A percentile compares a stretch with the other conserved stretches of the same genome.
These are phyloP conservation scores for Nepenthes alata DNA, from an alignment of 179 eudicot genomes.

Conservation along the genomic window DNA sequence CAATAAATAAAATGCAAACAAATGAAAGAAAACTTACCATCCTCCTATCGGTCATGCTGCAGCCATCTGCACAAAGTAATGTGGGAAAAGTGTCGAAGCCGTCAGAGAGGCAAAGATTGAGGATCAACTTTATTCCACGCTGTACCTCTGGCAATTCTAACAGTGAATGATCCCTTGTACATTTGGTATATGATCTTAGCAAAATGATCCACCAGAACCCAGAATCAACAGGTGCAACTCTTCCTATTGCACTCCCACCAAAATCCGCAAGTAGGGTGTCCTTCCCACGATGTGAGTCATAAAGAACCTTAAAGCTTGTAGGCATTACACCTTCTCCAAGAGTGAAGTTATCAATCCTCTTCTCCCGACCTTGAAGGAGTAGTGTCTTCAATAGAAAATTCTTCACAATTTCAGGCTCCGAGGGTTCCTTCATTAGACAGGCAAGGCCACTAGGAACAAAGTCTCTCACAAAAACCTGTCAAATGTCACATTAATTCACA, in stretches of 20 bases:
- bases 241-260: constrained; percentile 38
- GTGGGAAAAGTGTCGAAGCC: constrained; percentile 56
- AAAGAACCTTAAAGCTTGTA: constrained; percentile 30
- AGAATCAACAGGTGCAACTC: constrained; percentile 48
- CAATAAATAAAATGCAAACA: too few species aligned
- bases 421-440: constrained; percentile 27
- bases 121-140: constrained; percentile 32
- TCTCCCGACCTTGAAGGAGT: constrained; percentile 30
- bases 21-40: constrained; percentile 21
- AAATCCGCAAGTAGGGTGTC: constrained; percentile 27
- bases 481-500: background rate
- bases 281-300: constrained; percentile 11
- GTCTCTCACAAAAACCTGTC: constrained; percentile 45
- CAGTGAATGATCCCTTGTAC: constrained; percentile 27
- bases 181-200: constrained; percentile 28
- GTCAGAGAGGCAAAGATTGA: constrained; percentile 37
- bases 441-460: constrained; percentile 38
- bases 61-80: constrained; percentile 40
- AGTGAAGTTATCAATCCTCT: constrained; percentile 28
- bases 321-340: constrained; percentile 45
- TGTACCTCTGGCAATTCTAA: constrained; percentile 26
- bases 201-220: constrained; percentile 53
- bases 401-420: constrained; percentile 35
- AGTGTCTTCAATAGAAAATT: constrained; percentile 33
- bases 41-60: constrained; percentile 47